Base-by-base conservation (phyloP, 129 eudicot species). In the Artemisia annua region DNA sequence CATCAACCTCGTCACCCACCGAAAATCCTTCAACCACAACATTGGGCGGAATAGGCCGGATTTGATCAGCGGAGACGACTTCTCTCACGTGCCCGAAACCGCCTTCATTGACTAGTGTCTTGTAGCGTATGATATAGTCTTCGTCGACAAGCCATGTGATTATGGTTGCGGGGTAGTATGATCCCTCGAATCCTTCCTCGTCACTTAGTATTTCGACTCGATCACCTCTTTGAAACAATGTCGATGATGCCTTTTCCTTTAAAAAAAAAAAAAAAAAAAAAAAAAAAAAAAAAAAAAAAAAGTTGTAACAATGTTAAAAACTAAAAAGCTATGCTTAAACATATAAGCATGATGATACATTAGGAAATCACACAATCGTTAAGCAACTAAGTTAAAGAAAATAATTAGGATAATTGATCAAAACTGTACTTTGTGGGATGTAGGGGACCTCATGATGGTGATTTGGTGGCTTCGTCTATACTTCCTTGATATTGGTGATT, bases 51-150 rank as follows among this genome's bases (percentile, higher is more conserved):
- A 30, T 8, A 10, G 84, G 90, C 24, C 81, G 90, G 79, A 88
- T 51, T 10, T 78, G 69, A 30, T 62, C 61, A 19, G 35, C 73
- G 51, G 72, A 0, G 20, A 72, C 48, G 2, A 88, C 57, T 66
- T 88, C 95, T 52, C 84, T 70, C 64, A 83, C 50, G 0, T 85
- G 88, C 26, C 54, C 76, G 1, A 46, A 81, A 19, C 63, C 62
- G 68, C 83, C 82, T 3, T 83, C 85, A 44, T 59, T 51, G 12
- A 85, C 1, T 1, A 85, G 79, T 35, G 81, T 85, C 51, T 39
- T 76, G 86, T 88, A 88, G 56, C 76, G 82, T 11, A 88, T 62
- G 1, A 85, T 80, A 89, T 82, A 85, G 3, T 80, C 82, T 22
- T 58, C 5, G 13, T 18, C 3, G 5, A 18, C 5, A 2, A 78